Conservation (phyloP, 2,329 filamentous ascomycete species). For the Fusarium sp. region DNA sequence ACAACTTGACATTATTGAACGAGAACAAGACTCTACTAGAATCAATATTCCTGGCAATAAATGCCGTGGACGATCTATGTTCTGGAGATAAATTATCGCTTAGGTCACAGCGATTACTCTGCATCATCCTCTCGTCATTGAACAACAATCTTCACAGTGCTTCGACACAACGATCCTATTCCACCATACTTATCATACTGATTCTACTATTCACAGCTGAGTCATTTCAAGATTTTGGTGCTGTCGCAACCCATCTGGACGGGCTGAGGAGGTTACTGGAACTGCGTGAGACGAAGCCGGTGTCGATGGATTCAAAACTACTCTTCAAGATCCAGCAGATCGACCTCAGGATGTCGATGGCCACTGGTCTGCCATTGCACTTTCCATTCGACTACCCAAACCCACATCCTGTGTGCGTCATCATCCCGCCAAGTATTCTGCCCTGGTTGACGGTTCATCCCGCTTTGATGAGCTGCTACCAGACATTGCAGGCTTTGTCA, state of each 20-base stretch:
- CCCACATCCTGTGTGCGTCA: accelerated
- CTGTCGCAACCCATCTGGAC: neutral
- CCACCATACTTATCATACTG: neutral
- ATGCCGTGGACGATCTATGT: neutral
- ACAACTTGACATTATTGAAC: neutral
- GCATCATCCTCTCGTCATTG: neutral
- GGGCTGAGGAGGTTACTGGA: neutral
- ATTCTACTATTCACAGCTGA: neutral
- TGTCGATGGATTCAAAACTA: neutral
- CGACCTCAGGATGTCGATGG: neutral
- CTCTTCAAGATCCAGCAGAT: slow-evolving; percentile 8
- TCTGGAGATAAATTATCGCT: neutral
- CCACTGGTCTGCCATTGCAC: neutral
- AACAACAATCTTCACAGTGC: neutral
- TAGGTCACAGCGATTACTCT: neutral
- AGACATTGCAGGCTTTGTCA: neutral
- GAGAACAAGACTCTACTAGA: neutral
- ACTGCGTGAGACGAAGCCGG: neutral
- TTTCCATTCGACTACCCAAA: neutral
- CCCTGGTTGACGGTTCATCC: neutral
- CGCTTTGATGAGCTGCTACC: neutral
- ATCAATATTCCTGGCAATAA: neutral
- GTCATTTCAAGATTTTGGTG: neutral
- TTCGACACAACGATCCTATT: neutral
- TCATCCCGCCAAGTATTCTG: accelerated